These are phyloP conservation scores for Haberlea rhodopensis DNA, from an alignment of 257 asterid genomes.

Conservation along the genomic window DNA sequence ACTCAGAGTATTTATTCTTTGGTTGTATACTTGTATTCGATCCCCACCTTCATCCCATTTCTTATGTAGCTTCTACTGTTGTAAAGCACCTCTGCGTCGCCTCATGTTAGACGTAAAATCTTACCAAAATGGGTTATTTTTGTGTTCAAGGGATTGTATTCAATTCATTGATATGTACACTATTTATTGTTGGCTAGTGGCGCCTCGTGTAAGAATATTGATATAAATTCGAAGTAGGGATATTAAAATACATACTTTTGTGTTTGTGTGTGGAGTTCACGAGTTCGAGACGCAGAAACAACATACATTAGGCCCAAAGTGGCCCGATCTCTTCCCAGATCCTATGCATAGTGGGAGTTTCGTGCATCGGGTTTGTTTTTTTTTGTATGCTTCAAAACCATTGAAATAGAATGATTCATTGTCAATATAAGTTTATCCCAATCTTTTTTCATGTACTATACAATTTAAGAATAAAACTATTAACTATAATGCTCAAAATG, in stretches of 20 bases:
- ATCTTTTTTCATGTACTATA: too few relatives aligned
- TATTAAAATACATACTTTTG: not conserved
- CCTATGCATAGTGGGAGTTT: too few relatives aligned
- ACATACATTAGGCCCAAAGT: too few relatives aligned
- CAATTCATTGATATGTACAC: not conserved
- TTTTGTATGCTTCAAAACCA: too few relatives aligned
- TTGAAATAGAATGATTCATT: too few relatives aligned
- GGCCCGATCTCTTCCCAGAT: too few relatives aligned
- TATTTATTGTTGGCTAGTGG: constrained; percentile 22
- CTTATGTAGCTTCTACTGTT: constrained; percentile 32
- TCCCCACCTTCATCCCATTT: constrained; percentile 32
- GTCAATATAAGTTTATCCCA: too few relatives aligned
- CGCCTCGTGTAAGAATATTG: not conserved
- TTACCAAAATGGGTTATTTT: constrained; percentile 30
- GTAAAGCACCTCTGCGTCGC: constrained; percentile 34
- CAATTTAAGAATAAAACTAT: too few relatives aligned
- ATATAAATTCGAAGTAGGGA: not conserved
- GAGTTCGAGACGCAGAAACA: too few relatives aligned
- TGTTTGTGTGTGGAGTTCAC: not conserved
- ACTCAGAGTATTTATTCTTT: constrained; percentile 33
- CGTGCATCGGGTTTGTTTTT: too few relatives aligned
- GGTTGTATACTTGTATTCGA: constrained; percentile 37
- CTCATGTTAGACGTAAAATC: constrained; percentile 13
- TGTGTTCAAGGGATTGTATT: constrained; percentile 28
- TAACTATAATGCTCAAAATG: too few relatives aligned